phyloP scores from a whole-genome alignment of 306 rosid species.

The Gynostemma pentaphyllum region DNA sequence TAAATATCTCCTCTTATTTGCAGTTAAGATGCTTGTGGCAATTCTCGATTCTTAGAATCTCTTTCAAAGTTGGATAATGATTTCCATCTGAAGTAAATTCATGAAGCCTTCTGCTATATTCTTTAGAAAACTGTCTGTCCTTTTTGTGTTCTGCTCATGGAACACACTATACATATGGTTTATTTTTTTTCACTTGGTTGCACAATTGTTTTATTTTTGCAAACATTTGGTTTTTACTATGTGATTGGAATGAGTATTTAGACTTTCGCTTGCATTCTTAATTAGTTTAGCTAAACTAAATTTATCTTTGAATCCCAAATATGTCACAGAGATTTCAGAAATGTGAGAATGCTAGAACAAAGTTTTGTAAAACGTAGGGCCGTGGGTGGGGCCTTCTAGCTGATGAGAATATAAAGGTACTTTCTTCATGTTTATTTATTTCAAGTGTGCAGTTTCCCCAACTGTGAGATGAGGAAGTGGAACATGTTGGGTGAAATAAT shows the following conservation, averaged over 20 bases:
- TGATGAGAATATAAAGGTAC: constrained; percentile 76
- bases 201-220: background rate
- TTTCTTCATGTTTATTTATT: constrained; percentile 12
- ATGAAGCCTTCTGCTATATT: background rate
- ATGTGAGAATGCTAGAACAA: constrained; percentile 75
- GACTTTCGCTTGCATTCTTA: background rate
- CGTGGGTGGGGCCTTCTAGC: constrained; percentile 96
- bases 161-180: background rate
- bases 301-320: background rate
- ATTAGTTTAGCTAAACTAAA: background rate
- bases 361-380: constrained; percentile 76
- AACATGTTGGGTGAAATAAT: constrained; percentile 84
- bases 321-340: constrained; percentile 74
- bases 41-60: background rate
- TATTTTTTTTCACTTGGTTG: background rate
- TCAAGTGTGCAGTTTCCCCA: constrained; percentile 66
- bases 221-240: background rate
- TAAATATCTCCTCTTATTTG: background rate
- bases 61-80: background rate
- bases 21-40: background rate
- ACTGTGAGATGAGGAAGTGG: constrained; percentile 98
- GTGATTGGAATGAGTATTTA: background rate
- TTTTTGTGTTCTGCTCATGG: background rate
- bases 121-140: background rate
- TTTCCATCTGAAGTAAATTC: background rate